Percentiles rank a stretch among this genome's conserved stretches.
phyloP scores from a whole-genome alignment of 495 filamentous ascomycete genomes.

The Xylaria sp. region DNA sequence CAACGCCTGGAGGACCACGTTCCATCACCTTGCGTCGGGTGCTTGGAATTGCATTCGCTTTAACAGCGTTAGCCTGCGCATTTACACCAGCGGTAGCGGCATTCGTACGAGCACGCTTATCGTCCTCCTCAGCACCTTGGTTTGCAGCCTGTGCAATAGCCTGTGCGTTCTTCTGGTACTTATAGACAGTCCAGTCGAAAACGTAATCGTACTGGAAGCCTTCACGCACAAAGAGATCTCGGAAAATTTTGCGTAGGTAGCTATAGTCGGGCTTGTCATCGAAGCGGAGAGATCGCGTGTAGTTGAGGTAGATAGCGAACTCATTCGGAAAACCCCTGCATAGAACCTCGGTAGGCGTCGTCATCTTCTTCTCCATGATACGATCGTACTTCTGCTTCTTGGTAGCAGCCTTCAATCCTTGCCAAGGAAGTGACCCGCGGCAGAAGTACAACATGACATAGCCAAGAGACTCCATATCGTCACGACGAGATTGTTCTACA shows the following conservation, averaged over 20 bases:
- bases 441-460: conserved; percentile 99
- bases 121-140: conserved; percentile 64
- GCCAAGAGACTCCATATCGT: conserved; percentile 99
- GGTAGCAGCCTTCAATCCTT: conserved; percentile 98
- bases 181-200: conserved; percentile 99
- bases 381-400: conserved; percentile 99
- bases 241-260: conserved; percentile 99
- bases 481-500: conserved; percentile 94
- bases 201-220: conserved; percentile 99
- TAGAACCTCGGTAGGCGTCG: conserved; percentile 97
- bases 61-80: conserved; percentile 66
- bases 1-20: conserved; percentile 67
- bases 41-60: conserved; percentile 71
- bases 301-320: conserved; percentile 99
- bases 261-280: conserved; percentile 99
- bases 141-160: conserved; percentile 80
- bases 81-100: conserved; percentile 65
- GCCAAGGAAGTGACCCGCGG: conserved; percentile 98
- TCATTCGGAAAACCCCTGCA: conserved; percentile 99
- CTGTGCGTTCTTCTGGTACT: conserved; percentile 99
- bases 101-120: conserved; percentile 71
- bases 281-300: conserved; percentile 97
- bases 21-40: conserved; percentile 86
- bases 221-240: conserved; percentile 98
- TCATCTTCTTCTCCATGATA: conserved; percentile 99